Evolutionary conservation across 371 early-diverging fungal genomes (phyloP), one percentile per base, ranked within the genome.

Genomic region (Vairimorpha ceranae): DNA sequence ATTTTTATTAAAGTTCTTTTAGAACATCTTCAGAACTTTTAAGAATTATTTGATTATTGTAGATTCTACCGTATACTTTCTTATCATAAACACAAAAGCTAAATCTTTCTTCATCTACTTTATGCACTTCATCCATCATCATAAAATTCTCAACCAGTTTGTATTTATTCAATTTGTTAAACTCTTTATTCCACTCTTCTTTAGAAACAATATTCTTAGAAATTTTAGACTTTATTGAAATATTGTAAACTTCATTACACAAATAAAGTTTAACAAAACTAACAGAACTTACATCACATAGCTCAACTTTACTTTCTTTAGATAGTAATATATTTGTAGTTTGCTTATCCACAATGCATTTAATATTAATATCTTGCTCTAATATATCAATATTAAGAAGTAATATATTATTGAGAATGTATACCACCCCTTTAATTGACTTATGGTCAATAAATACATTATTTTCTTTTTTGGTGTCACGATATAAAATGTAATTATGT

Each of bases 321-420:
- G 51, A 52, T 0, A 67, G 19, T 21, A 14, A 29, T n/a, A 33
- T 33, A 17, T 41, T 67, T 35, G 30, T 52, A 25, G 54, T 52
- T 17, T 36, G 12, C 4, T 43, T 43, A 6, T 52, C 48, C 23
- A 36, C 35, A 2, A 23, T 52, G 29, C 48, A 67, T 38, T 67
- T 35, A 52, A 67, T 56, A 29, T 33, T 19, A 27, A 43, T 35
- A 54, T 51, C 38, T 32, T 38, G 12, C 32, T 67, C 68, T 19
- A 67, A 41, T 7, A 67, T 17, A n/a, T 67, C 68, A 7, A 67
- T 56, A 19, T 43, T 35, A 33, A 67, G 58, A 35, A 52, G 4
- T n/a, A 67, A 25, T 36, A 33, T 21, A 12, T 35, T 32, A 8
- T 38, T 36, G 19, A 12, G 1, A 14, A 67, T 35, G 43, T 17